A percentile compares a stretch with the other conserved stretches of the same genome.
phyloP scores from a whole-genome alignment of 2,329 filamentous ascomycete species.

The Cercospora sesami region DNA sequence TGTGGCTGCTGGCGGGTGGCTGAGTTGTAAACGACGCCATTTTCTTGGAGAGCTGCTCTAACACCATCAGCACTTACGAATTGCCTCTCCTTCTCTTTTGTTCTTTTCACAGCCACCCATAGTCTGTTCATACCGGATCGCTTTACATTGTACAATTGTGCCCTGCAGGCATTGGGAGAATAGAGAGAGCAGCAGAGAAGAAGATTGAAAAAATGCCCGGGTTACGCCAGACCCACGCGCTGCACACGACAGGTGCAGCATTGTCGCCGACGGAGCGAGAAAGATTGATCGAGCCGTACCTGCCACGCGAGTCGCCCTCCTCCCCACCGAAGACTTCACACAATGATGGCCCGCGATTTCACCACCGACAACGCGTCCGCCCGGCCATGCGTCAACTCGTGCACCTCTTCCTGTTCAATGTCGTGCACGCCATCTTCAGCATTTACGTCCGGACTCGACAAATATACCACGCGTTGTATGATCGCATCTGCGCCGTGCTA shows the following conservation, averaged over 20 bases:
- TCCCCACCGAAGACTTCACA: constrained; percentile 15
- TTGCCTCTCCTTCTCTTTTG: not conserved
- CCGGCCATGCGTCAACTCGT: constrained; percentile 44
- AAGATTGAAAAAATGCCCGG: constrained; percentile 34
- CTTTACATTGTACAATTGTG: not conserved
- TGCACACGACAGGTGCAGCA: constrained; percentile 33
- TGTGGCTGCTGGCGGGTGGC: constrained; percentile 5
- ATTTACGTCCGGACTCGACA: constrained; percentile 81
- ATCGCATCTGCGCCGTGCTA: constrained; percentile 76
- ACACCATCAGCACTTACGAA: not conserved
- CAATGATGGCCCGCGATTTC: constrained; percentile 24
- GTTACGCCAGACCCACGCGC: constrained; percentile 31
- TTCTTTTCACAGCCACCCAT: not conserved
- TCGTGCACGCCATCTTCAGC: constrained; percentile 80
- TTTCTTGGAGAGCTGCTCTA: constrained; percentile 2
- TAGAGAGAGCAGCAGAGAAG: not conserved
- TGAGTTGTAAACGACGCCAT: constrained; percentile 6
- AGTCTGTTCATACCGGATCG: not conserved
- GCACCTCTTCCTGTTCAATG: constrained; percentile 65
- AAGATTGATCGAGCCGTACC: constrained; percentile 37
- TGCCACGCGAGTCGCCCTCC: constrained; percentile 30
- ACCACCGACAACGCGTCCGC: constrained; percentile 34
- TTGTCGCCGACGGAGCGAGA: constrained; percentile 37
- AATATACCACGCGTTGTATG: constrained; percentile 73
- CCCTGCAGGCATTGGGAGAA: not conserved